Conservation (phyloP, 306 rosid genomes). For the Ammopiptanthus mongolicus region DNA sequence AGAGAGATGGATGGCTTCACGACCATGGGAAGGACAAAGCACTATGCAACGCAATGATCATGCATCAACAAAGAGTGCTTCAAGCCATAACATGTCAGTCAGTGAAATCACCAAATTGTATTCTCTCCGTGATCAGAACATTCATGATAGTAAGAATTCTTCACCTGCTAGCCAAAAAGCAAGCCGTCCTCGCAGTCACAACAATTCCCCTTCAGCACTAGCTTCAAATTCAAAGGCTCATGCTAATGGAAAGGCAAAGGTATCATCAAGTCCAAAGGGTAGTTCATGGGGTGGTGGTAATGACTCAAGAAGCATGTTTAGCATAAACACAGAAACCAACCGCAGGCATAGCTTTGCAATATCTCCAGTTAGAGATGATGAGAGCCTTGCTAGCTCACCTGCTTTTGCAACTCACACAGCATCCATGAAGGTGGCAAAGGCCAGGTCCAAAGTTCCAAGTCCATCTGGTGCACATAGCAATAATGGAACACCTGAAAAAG, state of each 20-base stretch:
- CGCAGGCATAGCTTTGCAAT: constrained; percentile 68
- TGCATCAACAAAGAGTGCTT: constrained; percentile 33
- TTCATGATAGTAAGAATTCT: constrained; percentile 17
- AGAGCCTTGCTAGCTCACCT: constrained; percentile 40
- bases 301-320: constrained; percentile 34
- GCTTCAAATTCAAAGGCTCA: constrained; percentile 33
- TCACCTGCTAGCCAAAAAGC: too few species aligned
- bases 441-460: constrained; percentile 41
- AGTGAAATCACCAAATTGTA: constrained; percentile 66
- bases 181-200: constrained; percentile 28
- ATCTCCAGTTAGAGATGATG: constrained; percentile 45
- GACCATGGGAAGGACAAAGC: constrained; percentile 78
- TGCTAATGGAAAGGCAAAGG: constrained; percentile 21
- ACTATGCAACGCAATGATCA: constrained; percentile 28
- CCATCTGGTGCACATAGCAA: constrained; percentile 21
- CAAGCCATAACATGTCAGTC: constrained; percentile 40
- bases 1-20: constrained; percentile 86
- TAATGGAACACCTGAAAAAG: constrained; percentile 36
- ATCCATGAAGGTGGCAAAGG: constrained; percentile 39
- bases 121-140: constrained; percentile 34
- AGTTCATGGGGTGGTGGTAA: constrained; percentile 39
- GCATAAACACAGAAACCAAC: constrained; percentile 23
- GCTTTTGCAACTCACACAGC: constrained; percentile 43
- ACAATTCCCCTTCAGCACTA: constrained; percentile 43
- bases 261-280: constrained; percentile 25